Conservation (phyloP, 73 alveolate genomes). For the Loxodes magnus region DNA sequence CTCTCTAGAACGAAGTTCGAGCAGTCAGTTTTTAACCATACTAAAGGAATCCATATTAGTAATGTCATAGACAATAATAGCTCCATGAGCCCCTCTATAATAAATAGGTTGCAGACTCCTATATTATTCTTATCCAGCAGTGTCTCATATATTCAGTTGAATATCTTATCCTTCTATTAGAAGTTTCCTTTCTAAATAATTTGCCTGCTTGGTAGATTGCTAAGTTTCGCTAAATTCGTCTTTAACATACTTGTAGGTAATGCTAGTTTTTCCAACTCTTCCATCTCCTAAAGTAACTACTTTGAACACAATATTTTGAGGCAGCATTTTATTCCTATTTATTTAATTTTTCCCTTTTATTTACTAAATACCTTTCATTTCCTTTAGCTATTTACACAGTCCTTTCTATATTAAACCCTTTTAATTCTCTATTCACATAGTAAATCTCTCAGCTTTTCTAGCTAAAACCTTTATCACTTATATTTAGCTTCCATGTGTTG, state of each 20-base stretch:
- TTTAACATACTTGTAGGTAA: constrained; percentile 56
- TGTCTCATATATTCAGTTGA: constrained; percentile 69
- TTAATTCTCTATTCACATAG: too few species aligned
- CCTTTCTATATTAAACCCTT: too few species aligned
- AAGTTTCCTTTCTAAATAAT: constrained; percentile 52
- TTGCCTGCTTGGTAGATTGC: constrained; percentile 62
- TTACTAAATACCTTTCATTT: too few species aligned
- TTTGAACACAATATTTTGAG: too few species aligned
- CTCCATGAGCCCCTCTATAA: constrained; percentile 73
- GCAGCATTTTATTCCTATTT: too few species aligned
- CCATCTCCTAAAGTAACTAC: constrained; percentile 66
- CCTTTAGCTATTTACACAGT: too few species aligned
- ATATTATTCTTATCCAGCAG: constrained; percentile 84
- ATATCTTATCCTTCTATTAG: constrained; percentile 27
- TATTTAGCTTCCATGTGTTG: too few species aligned
- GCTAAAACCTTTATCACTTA: too few species aligned
- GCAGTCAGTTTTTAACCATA: constrained; percentile 17
- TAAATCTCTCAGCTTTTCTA: too few species aligned
- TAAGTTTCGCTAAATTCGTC: constrained; percentile 58
- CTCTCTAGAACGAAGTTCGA: not conserved
- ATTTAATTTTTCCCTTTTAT: too few species aligned
- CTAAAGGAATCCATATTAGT: constrained; percentile 68
- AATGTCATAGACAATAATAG: constrained; percentile 74
- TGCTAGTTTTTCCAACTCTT: constrained; percentile 80
- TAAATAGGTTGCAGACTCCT: constrained; percentile 64